phyloP scores from a whole-genome alignment of 768 basidiomycete species.

The Coprinopsis sp. region DNA sequence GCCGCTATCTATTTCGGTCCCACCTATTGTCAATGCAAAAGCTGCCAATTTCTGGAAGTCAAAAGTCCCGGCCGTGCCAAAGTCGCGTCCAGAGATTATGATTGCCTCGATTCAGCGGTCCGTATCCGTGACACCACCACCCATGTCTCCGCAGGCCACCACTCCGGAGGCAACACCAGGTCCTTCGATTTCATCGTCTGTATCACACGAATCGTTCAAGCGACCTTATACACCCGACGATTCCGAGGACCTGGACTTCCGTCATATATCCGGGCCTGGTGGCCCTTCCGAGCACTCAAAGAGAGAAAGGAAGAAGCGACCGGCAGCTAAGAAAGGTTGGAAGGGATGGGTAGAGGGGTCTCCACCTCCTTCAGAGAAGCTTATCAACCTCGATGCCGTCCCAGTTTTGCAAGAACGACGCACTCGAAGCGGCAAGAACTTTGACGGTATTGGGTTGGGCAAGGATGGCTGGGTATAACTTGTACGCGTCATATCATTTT shows the following conservation, averaged over 20 bases:
- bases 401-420: slow-evolving; percentile 67
- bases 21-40: background rate
- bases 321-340: slow-evolving; percentile 76
- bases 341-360: slow-evolving; percentile 91
- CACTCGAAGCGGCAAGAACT: slow-evolving; percentile 81
- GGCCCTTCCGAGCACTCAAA: slow-evolving; percentile 23
- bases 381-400: slow-evolving; percentile 76
- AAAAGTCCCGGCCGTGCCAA: slow-evolving; percentile 20
- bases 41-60: slow-evolving; percentile 50
- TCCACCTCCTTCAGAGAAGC: slow-evolving; percentile 70
- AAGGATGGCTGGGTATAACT: slow-evolving; percentile 71
- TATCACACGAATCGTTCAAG: slow-evolving; percentile 77
- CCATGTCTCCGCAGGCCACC: slow-evolving; percentile 40
- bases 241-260: slow-evolving; percentile 34
- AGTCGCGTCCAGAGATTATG: slow-evolving; percentile 65
- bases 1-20: background rate
- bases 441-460: slow-evolving; percentile 76
- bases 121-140: slow-evolving; percentile 71
- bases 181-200: slow-evolving; percentile 67
- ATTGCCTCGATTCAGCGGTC: slow-evolving; percentile 68
- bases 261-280: slow-evolving; percentile 18
- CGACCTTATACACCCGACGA: slow-evolving; percentile 73
- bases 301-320: slow-evolving; percentile 51
- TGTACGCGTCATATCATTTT: slow-evolving; percentile 35
- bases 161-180: slow-evolving; percentile 73